A percentile compares a stretch with the other conserved stretches of the same genome.
These are phyloP conservation scores for Ogataea pini DNA, from an alignment of 805 yeast species.

Conservation along the genomic window DNA sequence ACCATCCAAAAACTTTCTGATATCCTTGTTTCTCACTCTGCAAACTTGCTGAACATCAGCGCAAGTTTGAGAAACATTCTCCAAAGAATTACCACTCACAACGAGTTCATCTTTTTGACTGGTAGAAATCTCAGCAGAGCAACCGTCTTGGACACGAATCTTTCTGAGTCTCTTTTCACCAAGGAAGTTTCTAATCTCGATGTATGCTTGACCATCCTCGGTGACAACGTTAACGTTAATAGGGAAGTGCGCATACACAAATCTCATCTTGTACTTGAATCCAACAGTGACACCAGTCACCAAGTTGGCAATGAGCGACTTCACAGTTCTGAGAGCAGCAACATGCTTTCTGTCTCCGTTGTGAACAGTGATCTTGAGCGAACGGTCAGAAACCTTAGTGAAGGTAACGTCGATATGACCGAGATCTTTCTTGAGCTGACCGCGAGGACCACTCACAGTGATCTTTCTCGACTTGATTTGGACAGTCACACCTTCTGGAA, in stretches of 20 bases:
- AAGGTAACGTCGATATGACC: conserved; percentile 94
- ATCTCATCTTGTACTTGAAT: conserved; percentile 99
- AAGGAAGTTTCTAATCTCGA: conserved; percentile 98
- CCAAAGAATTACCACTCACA: conserved; percentile 92
- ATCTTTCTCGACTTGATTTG: conserved; percentile 87
- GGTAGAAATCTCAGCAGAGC: conserved; percentile 75
- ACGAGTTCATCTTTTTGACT: conserved; percentile 92
- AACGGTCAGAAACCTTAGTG: conserved; percentile 67
- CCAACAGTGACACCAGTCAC: conserved; percentile 98
- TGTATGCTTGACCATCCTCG: conserved; percentile 67
- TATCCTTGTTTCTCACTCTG: conserved; percentile 99
- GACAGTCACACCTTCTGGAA: conserved; percentile 93
- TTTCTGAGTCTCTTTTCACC: conserved; percentile 98
- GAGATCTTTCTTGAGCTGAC: conserved; percentile 85
- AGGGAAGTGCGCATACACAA: conserved; percentile 99
- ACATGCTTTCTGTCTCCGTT: conserved; percentile 99
- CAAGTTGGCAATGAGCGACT: conserved; percentile 90
- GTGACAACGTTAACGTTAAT: conserved; percentile 93
- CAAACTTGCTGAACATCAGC: conserved; percentile 98
- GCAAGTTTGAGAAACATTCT: conserved; percentile 96
- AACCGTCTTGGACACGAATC: conserved; percentile 87
- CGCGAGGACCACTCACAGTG: conserved; percentile 97
- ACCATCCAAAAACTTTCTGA: conserved; percentile 99
- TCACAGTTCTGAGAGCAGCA: conserved; percentile 98
- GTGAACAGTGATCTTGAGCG: conserved; percentile 88